These are phyloP conservation scores for Strobilomyces echinocephalus DNA, from an alignment of 768 basidiomycete species.

Conservation along the genomic window DNA sequence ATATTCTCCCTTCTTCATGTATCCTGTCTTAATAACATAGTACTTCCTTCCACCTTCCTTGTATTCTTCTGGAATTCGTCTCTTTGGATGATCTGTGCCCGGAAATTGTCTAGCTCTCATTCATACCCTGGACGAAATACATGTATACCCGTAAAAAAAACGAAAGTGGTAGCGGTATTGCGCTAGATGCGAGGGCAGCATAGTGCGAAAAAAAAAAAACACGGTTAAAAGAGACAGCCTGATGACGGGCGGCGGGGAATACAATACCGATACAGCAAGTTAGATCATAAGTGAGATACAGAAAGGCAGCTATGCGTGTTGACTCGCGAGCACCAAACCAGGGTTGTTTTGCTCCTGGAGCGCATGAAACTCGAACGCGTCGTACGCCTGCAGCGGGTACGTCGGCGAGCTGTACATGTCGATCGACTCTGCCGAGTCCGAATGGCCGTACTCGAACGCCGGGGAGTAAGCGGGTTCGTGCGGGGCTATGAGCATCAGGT, in stretches of 20 bases:
- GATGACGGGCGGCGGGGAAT: not conserved
- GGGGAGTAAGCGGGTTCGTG: slow-evolving; percentile 15
- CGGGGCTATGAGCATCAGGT: slow-evolving; percentile 14
- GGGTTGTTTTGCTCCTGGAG: slow-evolving; percentile 26
- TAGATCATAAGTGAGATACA: slow-evolving; percentile 22
- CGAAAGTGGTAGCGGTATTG: slow-evolving; percentile 7
- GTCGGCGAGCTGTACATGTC: slow-evolving; percentile 16
- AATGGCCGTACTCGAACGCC: slow-evolving; percentile 18
- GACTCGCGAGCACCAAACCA: slow-evolving; percentile 13
- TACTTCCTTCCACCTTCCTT: not conserved
- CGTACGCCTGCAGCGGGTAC: slow-evolving; percentile 21
- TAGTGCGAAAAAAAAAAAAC: not conserved
- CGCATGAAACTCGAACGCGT: slow-evolving; percentile 32
- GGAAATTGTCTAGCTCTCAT: slow-evolving; percentile 8
- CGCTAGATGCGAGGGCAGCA: slow-evolving; percentile 7
- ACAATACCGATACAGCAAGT: slow-evolving; percentile 31
- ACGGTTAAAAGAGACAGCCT: not conserved
- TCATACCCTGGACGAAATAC: slow-evolving; percentile 18
- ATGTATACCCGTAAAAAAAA: slow-evolving; percentile 18
- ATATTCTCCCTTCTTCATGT: not conserved
- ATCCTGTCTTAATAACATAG: not conserved
- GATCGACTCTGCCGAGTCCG: slow-evolving; percentile 16
- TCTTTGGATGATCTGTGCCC: slow-evolving; percentile 3
- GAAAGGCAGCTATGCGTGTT: slow-evolving; percentile 14
- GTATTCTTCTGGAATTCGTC: not conserved